Evolutionary conservation across 129 eudicot species (phyloP).

Genomic region (Flaveria robusta): DNA sequence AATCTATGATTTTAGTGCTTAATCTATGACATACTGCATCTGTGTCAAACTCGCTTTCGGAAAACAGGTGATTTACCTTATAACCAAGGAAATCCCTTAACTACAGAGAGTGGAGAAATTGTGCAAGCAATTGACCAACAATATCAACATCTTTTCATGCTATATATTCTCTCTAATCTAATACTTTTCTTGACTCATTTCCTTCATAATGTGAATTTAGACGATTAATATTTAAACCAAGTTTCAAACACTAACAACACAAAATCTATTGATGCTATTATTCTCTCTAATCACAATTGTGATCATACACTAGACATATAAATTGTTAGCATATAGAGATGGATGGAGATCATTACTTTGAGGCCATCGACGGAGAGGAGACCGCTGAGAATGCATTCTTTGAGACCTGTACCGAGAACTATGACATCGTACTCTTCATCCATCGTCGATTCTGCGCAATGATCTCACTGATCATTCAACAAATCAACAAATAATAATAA

Average conservation of each 20-base stretch:
- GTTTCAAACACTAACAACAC: background rate
- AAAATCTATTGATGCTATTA: too few species aligned
- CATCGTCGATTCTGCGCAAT: constrained; percentile 35
- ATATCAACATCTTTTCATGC: too few species aligned
- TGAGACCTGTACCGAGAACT: constrained; percentile 79
- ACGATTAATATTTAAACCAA: background rate
- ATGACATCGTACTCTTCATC: constrained; percentile 81
- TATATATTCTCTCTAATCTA: background rate
- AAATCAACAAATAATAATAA: background rate
- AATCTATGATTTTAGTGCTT: background rate
- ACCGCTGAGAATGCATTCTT: constrained; percentile 87
- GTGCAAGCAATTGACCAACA: too few species aligned
- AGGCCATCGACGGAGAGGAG: constrained; percentile 85
- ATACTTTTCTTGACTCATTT: background rate
- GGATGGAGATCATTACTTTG: constrained; percentile 39
- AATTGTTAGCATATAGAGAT: background rate
- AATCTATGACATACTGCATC: background rate
- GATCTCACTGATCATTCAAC: background rate
- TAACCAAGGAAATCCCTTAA: too few species aligned
- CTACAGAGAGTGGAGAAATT: too few species aligned
- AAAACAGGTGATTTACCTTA: too few species aligned
- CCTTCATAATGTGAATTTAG: too few species aligned
- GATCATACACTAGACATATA: background rate
- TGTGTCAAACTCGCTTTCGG: constrained; percentile 2
- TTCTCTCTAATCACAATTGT: background rate